phyloP scores from a whole-genome alignment of 352 stramenopile species.

The Pythium apleroticum region DNA sequence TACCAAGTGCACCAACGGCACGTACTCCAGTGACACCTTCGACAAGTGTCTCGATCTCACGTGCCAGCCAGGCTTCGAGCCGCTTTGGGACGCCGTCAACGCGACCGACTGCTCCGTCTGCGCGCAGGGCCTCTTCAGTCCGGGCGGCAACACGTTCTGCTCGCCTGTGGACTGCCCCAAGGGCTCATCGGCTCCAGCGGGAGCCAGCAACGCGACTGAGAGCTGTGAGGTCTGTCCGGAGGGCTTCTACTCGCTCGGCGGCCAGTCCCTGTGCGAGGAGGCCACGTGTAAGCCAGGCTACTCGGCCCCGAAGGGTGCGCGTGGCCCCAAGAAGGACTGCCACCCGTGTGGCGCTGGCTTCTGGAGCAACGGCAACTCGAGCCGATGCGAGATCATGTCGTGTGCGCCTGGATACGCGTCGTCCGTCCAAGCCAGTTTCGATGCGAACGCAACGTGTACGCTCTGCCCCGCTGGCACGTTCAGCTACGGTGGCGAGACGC shows the following conservation, averaged over 20 bases:
- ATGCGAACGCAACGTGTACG: slow-evolving; percentile 34
- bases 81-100: slow-evolving; percentile 19
- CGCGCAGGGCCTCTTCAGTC: slow-evolving; percentile 38
- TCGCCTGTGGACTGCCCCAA: slow-evolving; percentile 31
- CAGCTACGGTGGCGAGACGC: slow-evolving; percentile 30
- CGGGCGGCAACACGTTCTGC: slow-evolving; percentile 30
- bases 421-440: slow-evolving; percentile 19
- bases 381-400: slow-evolving; percentile 24
- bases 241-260: slow-evolving; percentile 39
- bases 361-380: slow-evolving; percentile 36
- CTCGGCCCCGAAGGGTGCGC: slow-evolving; percentile 28
- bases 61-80: slow-evolving; percentile 34
- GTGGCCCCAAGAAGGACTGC: slow-evolving; percentile 39
- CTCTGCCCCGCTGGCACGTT: slow-evolving; percentile 35
- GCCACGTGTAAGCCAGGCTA: slow-evolving; percentile 39
- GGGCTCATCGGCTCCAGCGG: slow-evolving; percentile 30
- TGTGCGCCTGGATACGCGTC: slow-evolving; percentile 38
- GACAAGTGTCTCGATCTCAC: slow-evolving; percentile 30
- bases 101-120: slow-evolving; percentile 36
- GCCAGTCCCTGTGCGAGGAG: slow-evolving; percentile 31
- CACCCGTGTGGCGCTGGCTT: slow-evolving; percentile 35
- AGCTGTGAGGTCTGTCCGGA: slow-evolving; percentile 32
- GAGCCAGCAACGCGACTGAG: slow-evolving; percentile 23
- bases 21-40: slow-evolving; percentile 28
- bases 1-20: slow-evolving; percentile 32